These are phyloP conservation scores for Fusarium pseudonygamai DNA, from an alignment of 2,329 filamentous ascomycete species.

Conservation along the genomic window DNA sequence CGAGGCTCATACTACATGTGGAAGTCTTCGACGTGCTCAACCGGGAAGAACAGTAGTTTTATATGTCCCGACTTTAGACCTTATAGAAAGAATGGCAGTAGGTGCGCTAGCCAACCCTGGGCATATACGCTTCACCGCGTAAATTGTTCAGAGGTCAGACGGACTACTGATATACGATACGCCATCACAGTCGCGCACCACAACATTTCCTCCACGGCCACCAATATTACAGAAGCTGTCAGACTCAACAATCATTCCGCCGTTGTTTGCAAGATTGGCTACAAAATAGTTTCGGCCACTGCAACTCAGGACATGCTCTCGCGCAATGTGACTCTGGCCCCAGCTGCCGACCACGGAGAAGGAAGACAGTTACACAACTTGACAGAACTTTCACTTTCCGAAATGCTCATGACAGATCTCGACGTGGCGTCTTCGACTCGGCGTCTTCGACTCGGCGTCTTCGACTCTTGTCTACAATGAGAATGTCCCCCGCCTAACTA, in stretches of 20 bases:
- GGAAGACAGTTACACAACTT: fast-evolving
- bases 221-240: fast-evolving
- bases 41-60: fast-evolving
- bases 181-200: background rate
- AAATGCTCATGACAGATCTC: background rate
- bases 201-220: background rate
- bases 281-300: background rate
- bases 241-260: fast-evolving
- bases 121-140: background rate
- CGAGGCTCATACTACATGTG: background rate
- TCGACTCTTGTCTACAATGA: fast-evolving
- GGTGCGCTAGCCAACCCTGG: background rate
- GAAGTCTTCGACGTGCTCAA: background rate
- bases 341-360: background rate
- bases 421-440: fast-evolving
- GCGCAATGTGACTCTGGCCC: background rate
- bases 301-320: background rate
- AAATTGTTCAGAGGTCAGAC: background rate
- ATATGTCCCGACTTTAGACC: background rate
- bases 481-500: fast-evolving
- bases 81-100: too few species aligned
- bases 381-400: fast-evolving
- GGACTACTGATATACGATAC: background rate
- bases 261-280: fast-evolving
- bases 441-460: too few species aligned